A percentile compares a stretch with the other conserved stretches of the same genome.
Conservation (phyloP, 225 moss, liverwort and hornwort species). For the Polytrichum formosum region DNA sequence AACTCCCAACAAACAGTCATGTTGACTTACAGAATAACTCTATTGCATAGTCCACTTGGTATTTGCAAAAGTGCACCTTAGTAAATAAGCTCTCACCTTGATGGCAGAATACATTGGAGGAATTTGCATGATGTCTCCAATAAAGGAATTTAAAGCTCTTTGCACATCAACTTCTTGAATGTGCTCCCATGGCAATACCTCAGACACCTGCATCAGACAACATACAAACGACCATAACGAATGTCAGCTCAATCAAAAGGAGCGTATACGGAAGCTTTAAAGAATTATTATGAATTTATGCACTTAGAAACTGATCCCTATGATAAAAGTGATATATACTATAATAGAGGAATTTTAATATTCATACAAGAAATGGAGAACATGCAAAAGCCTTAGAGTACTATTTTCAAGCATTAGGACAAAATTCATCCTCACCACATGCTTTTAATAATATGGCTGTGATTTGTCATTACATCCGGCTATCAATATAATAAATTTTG, state of each 20-base stretch:
- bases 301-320: too few relatives aligned
- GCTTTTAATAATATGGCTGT: not conserved
- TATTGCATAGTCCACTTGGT: not conserved
- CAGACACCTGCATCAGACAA: conserved; percentile 55
- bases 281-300: not conserved
- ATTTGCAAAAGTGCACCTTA: conserved; percentile 2
- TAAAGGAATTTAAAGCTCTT: conserved; percentile 35
- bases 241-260: not conserved
- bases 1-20: too few relatives aligned
- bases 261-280: not conserved
- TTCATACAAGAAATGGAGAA: not conserved
- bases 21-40: not conserved
- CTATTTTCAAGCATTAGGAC: not conserved
- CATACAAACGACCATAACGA: not conserved
- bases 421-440: not conserved
- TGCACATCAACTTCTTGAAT: conserved; percentile 53
- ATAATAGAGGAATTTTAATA: too few relatives aligned
- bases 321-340: too few relatives aligned
- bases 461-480: not conserved
- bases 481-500: not conserved
- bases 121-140: conserved; percentile 58
- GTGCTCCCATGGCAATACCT: conserved; percentile 80
- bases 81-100: conserved; percentile 35
- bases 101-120: conserved; percentile 68
- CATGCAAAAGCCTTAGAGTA: not conserved